These are phyloP conservation scores for Penicillium cosmopolitanum DNA, from an alignment of 495 filamentous ascomycete genomes.

Conservation along the genomic window DNA sequence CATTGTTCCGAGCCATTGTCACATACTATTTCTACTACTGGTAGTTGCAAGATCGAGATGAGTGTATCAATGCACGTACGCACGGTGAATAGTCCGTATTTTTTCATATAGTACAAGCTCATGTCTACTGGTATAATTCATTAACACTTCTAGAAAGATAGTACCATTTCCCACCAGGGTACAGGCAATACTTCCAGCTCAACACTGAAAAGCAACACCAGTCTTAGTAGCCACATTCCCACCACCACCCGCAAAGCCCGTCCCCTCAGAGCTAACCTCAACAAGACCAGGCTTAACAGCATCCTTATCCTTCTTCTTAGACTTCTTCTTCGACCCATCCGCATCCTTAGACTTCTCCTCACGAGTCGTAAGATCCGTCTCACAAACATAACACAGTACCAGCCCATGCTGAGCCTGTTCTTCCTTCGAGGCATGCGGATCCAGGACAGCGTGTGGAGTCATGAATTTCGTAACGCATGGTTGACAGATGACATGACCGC, in stretches of 20 bases:
- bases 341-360: slow-evolving; percentile 12
- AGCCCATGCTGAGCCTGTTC: slow-evolving; percentile 47
- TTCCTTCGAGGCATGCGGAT: slow-evolving; percentile 67
- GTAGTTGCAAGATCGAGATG: too few species aligned
- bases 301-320: slow-evolving; percentile 52
- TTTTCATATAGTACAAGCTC: too few species aligned
- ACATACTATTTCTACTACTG: too few species aligned
- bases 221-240: slow-evolving; percentile 78
- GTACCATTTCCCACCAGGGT: neutral
- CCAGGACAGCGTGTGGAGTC: slow-evolving; percentile 58
- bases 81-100: too few species aligned
- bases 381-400: slow-evolving; percentile 85
- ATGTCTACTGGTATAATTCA: slow-evolving; percentile 12
- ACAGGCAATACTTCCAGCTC: slow-evolving; percentile 12
- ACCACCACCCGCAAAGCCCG: slow-evolving; percentile 88
- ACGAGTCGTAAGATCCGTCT: slow-evolving; percentile 64
- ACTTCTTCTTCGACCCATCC: slow-evolving; percentile 33
- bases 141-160: neutral
- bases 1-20: too few species aligned
- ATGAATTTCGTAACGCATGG: slow-evolving; percentile 90
- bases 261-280: slow-evolving; percentile 84
- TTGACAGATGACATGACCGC: slow-evolving; percentile 91
- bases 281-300: slow-evolving; percentile 75
- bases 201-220: slow-evolving; percentile 87
- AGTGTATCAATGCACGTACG: too few species aligned